Evolutionary conservation across 345 rosid species (phyloP).

Genomic region (Kandelia obovata): DNA sequence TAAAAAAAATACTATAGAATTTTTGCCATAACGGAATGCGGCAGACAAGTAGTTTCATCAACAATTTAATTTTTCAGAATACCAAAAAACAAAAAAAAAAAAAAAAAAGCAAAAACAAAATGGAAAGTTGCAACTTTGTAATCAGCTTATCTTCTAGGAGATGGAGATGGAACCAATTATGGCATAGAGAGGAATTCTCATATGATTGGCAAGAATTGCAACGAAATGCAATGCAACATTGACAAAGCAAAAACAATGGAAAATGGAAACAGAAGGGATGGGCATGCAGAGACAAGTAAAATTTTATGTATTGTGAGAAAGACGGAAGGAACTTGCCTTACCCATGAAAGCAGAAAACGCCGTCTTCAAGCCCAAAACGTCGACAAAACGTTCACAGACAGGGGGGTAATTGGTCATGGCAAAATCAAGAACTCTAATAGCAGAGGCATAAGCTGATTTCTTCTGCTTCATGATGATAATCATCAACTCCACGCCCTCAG

Average conservation of each 20-base stretch:
- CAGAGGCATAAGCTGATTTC: constrained; percentile 91
- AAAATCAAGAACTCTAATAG: constrained; percentile 86
- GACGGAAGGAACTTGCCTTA: constrained; percentile 71
- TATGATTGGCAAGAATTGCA: no score
- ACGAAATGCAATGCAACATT: no score
- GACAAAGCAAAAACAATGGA: background rate
- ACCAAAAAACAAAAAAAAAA: no score
- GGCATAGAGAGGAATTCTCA: no score
- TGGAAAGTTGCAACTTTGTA: no score
- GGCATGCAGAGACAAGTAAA: background rate
- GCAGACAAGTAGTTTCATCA: no score
- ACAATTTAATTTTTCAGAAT: no score
- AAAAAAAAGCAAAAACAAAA: no score
- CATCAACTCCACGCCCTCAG: constrained; percentile 98
- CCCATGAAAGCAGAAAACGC: constrained; percentile 99
- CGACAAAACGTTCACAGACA: constrained; percentile 92
- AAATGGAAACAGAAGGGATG: background rate
- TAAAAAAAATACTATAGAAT: no score
- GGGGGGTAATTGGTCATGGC: constrained; percentile 97
- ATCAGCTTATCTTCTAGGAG: no score
- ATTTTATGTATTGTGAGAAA: background rate
- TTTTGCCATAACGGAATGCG: no score
- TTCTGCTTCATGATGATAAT: constrained; percentile 98
- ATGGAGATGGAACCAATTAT: no score
- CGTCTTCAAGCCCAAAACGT: constrained; percentile 91